Evolutionary conservation across 2,329 filamentous ascomycete genomes (phyloP).

Genomic region (Ophiobolus disseminans): DNA sequence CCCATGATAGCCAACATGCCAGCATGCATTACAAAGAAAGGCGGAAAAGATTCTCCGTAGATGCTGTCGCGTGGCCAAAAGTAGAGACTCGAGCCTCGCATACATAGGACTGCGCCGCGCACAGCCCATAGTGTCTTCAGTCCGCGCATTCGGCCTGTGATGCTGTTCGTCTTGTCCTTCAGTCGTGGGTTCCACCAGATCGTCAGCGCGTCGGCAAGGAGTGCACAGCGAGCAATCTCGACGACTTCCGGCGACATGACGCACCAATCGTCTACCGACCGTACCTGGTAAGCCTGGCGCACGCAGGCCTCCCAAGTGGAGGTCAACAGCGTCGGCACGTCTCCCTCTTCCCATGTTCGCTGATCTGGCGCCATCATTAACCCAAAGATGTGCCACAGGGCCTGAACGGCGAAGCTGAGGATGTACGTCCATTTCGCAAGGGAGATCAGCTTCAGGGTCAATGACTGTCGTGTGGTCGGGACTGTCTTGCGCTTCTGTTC

Average conservation of each 20-base stretch:
- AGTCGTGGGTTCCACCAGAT: slow-evolving; percentile 75
- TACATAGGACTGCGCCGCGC: slow-evolving; percentile 67
- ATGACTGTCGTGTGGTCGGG: slow-evolving; percentile 49
- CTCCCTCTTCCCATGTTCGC: slow-evolving; percentile 1
- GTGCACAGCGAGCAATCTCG: slow-evolving; percentile 37
- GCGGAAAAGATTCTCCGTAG: slow-evolving; percentile 27
- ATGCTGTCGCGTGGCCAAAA: slow-evolving; percentile 33
- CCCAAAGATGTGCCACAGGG: slow-evolving; percentile 47
- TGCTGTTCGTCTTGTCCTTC: slow-evolving; percentile 66
- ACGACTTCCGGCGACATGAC: slow-evolving; percentile 29
- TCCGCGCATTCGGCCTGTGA: slow-evolving; percentile 61
- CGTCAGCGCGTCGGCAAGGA: slow-evolving; percentile 60
- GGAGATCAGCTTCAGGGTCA: slow-evolving; percentile 54
- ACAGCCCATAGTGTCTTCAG: slow-evolving; percentile 71
- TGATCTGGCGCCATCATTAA: slow-evolving; percentile 25
- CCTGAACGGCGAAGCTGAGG: slow-evolving; percentile 43
- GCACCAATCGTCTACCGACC: slow-evolving; percentile 34
- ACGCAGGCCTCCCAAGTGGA: slow-evolving; percentile 29
- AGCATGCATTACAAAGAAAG: slow-evolving; percentile 61
- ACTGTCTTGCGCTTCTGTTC: slow-evolving; percentile 31
- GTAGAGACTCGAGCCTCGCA: slow-evolving; percentile 55
- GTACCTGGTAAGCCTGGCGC: slow-evolving; percentile 24
- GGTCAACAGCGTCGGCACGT: background rate
- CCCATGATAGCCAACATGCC: slow-evolving; percentile 55
- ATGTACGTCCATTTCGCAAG: slow-evolving; percentile 53